Percentiles rank a stretch among this genome's conserved stretches.
These are phyloP conservation scores for Mycena vulgaris DNA, from an alignment of 768 basidiomycete species.

Conservation along the genomic window DNA sequence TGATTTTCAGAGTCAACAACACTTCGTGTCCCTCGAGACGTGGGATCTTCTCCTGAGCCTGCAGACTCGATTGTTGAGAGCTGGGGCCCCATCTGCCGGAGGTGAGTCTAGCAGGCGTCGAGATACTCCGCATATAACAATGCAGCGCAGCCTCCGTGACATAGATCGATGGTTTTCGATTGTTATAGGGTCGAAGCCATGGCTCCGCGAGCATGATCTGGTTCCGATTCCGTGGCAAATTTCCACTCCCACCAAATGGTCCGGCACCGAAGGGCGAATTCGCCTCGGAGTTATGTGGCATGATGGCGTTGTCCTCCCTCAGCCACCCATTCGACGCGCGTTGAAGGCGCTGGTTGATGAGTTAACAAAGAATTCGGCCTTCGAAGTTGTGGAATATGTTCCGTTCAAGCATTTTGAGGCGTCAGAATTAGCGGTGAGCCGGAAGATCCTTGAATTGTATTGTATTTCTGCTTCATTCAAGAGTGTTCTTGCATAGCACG, in stretches of 20 bases:
- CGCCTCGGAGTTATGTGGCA: conserved; percentile 50
- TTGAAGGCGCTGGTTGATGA: conserved; percentile 54
- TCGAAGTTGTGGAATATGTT: conserved; percentile 54
- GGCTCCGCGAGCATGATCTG: conserved; percentile 54
- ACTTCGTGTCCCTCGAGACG: conserved; percentile 64
- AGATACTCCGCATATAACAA: neutral
- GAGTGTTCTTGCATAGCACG: conserved; percentile 43
- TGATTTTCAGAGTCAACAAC: conserved; percentile 36
- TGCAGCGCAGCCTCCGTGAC: conserved; percentile 46
- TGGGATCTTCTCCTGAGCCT: conserved; percentile 54
- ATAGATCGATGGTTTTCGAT: conserved; percentile 49
- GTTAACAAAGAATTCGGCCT: conserved; percentile 49
- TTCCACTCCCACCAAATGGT: conserved; percentile 32
- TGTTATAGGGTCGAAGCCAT: conserved; percentile 55
- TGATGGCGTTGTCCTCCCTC: conserved; percentile 55
- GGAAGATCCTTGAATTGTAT: neutral
- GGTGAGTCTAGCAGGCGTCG: conserved; percentile 44
- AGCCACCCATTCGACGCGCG: conserved; percentile 59
- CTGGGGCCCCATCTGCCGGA: conserved; percentile 67
- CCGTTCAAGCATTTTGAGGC: conserved; percentile 54
- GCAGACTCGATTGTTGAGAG: conserved; percentile 69
- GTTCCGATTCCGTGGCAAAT: conserved; percentile 47
- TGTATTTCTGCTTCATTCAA: neutral
- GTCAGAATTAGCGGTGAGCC: conserved; percentile 51
- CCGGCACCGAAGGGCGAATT: conserved; percentile 46